Base-by-base conservation (phyloP, 805 yeast genomes). In the Candida nitratophila region DNA sequence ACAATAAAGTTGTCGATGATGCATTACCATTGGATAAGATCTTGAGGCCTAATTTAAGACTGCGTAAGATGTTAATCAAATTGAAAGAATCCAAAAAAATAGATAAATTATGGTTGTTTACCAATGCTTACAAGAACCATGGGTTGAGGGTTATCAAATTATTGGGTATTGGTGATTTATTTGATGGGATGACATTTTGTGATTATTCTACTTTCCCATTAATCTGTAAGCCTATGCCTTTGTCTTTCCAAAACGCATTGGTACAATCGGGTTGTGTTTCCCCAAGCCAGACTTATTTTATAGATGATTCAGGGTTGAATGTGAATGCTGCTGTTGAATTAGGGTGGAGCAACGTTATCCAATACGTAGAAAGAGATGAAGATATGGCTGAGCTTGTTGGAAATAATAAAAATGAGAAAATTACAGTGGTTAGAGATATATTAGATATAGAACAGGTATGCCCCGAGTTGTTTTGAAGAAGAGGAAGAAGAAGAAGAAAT, bases 131-230 rank as follows among this genome's bases (percentile, higher is more conserved):
- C 66, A 81, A 83, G 59, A 88, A 79, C 56, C 99, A 91, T 64
- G 99, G 91, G 0, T 55, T 81, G 38, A 72, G 97, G 41, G 95
- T 88, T 27, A 72, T 89, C 17, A 73, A 80, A 37, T 69, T 91
- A 40, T 68, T 91, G 40, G 97, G 96, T 2, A 61, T 91, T 26
- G 97, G 91, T n/a, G 96, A 90, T 60, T 59, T 88, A 44, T 90
- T 93, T 59, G 98, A 91, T 51, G 99, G 99, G 0, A 73, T 93
- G 52, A 88, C 97, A 1, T 91, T 69, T 64, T 93, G 99, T 66
- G 95, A 93, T 65, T 93, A 93, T 59, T 69, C 79, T 40, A 56
- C 69, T 41, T 79, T 77, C 44, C 82, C 84, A 6, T 71, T 91
- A 46, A 66, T 83, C 29, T 93, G 98, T 66, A 91, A 91, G 65